These are phyloP conservation scores for Ashbya aceris DNA, from an alignment of 1,139 yeast species.

Conservation along the genomic window DNA sequence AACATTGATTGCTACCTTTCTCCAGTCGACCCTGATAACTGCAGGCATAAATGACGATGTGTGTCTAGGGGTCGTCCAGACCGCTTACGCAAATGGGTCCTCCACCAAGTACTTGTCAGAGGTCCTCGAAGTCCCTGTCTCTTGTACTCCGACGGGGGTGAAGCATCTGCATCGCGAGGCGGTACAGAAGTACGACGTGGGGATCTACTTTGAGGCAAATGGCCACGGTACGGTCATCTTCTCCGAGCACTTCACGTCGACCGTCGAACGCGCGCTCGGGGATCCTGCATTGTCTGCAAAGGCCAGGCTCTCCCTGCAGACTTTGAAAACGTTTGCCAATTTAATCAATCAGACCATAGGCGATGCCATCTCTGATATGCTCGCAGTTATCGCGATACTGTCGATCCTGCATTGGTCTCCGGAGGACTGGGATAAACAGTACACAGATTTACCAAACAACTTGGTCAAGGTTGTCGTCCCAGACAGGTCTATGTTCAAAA, in stretches of 20 bases:
- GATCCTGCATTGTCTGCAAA: conserved; percentile 12
- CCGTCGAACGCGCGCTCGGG: conserved; percentile 23
- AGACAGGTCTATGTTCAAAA: conserved; percentile 68
- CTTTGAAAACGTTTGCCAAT: conserved; percentile 49
- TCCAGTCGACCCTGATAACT: conserved; percentile 43
- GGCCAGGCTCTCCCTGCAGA: conserved; percentile 38
- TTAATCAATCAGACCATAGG: conserved; percentile 95
- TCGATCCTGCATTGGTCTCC: conserved; percentile 51
- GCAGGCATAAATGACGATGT: conserved; percentile 35
- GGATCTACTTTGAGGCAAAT: conserved; percentile 94
- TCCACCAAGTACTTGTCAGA: conserved; percentile 66
- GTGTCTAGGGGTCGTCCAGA: conserved; percentile 81
- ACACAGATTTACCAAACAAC: conserved; percentile 79
- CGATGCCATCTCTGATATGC: conserved; percentile 85
- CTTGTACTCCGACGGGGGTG: conserved; percentile 92
- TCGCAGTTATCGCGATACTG: conserved; percentile 63
- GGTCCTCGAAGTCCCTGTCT: conserved; percentile 63
- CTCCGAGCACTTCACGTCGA: conserved; percentile 44
- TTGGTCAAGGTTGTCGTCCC: conserved; percentile 73
- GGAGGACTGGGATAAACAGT: conserved; percentile 64
- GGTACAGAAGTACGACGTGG: conserved; percentile 76
- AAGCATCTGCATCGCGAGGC: conserved; percentile 88
- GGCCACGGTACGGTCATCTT: conserved; percentile 98
- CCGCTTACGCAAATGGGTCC: conserved; percentile 95
- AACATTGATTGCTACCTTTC: conserved; percentile 66